These are phyloP conservation scores for Allium cepa DNA, from an alignment of 106 monocot species.

Conservation along the genomic window DNA sequence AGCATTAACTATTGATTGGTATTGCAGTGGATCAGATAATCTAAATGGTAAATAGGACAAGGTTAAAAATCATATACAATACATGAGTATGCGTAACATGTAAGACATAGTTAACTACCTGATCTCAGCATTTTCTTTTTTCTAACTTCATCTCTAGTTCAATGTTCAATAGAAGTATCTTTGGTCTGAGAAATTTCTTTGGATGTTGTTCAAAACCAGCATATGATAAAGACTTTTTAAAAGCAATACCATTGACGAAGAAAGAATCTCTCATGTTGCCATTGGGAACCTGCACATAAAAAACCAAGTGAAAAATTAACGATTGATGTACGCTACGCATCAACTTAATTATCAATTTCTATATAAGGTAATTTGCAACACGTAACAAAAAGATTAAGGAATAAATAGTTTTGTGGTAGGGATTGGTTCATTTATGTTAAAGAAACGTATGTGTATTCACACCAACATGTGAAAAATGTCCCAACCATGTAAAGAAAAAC, in stretches of 20 bases:
- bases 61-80: not conserved
- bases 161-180: conserved; percentile 91
- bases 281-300: conserved; percentile 62
- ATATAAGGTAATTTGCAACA: too few relatives aligned
- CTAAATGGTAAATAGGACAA: conserved; percentile 21
- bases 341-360: too few relatives aligned
- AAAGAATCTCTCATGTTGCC: conserved; percentile 98
- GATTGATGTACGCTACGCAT: not conserved
- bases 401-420: too few relatives aligned
- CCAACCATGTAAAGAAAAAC: too few relatives aligned
- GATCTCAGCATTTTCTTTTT: too few relatives aligned
- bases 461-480: too few relatives aligned
- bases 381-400: too few relatives aligned
- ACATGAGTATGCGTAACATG: conserved; percentile 20
- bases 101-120: too few relatives aligned
- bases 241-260: conserved; percentile 97
- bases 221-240: conserved; percentile 99
- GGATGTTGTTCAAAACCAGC: conserved; percentile 99
- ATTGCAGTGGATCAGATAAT: conserved; percentile 83
- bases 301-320: too few relatives aligned
- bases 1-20: conserved; percentile 99
- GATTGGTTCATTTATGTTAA: too few relatives aligned
- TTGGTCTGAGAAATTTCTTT: conserved; percentile 89
- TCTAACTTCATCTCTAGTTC: conserved; percentile 95
- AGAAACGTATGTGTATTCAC: too few relatives aligned